phyloP scores from a whole-genome alignment of 768 basidiomycete genomes.

The Rhodotorula paludigena region DNA sequence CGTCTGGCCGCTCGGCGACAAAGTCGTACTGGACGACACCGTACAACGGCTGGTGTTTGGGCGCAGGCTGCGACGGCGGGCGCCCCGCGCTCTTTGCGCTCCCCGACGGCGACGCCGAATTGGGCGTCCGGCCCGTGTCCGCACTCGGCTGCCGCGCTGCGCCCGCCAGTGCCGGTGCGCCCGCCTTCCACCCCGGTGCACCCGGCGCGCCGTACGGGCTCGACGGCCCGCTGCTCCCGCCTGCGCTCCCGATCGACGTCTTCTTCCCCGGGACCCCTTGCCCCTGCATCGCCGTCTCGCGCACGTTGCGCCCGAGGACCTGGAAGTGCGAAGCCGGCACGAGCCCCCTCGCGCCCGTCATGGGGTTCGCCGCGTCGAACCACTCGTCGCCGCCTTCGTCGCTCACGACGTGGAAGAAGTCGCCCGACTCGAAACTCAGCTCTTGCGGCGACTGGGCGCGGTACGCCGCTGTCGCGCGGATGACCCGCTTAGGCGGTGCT shows the following conservation, averaged over 20 bases:
- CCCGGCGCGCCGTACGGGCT: conserved; percentile 11
- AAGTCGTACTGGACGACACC: conserved; percentile 96
- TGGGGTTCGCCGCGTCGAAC: conserved; percentile 94
- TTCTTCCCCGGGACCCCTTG: conserved; percentile 16
- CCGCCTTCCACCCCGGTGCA: conserved; percentile 11
- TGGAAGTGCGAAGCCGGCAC: conserved; percentile 85
- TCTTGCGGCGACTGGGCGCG: conserved; percentile 71
- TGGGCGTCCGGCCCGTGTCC: conserved; percentile 16
- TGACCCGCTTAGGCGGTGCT: conserved; percentile 89
- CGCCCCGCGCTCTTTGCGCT: conserved; percentile 34
- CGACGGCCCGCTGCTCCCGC: conserved; percentile 2
- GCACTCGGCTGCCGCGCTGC: not conserved
- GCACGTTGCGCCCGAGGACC: conserved; percentile 65
- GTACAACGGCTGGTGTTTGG: conserved; percentile 64
- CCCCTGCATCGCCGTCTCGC: conserved; percentile 33
- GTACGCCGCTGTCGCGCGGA: conserved; percentile 70
- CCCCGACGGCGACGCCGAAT: conserved; percentile 30
- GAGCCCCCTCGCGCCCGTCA: conserved; percentile 81
- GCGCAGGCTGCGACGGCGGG: conserved; percentile 33
- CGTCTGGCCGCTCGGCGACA: conserved; percentile 87
- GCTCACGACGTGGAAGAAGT: conserved; percentile 92
- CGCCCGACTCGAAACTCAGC: conserved; percentile 84
- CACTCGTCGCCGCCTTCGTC: conserved; percentile 58
- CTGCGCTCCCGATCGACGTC: conserved; percentile 8
- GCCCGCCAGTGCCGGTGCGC: not conserved